Evolutionary conservation across 495 filamentous ascomycete species (phyloP), one percentile per base, ranked within the genome.

Genomic region (Penicillium cataractarum): DNA sequence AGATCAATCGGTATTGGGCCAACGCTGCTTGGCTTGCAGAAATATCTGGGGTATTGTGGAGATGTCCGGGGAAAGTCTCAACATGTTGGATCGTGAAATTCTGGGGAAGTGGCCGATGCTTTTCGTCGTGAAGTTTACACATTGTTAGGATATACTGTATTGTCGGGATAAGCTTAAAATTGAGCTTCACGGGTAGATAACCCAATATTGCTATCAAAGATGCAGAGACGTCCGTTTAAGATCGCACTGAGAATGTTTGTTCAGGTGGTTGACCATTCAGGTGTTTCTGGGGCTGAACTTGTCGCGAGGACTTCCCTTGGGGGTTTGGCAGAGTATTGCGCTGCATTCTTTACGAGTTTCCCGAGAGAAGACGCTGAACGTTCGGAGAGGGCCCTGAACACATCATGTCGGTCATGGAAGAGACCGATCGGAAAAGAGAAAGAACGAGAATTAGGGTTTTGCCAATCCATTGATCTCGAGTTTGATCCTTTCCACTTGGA

Each of bases 21-120:
- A 52, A n/a, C 29, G 27, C 49, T 9, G 15, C 49, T 52, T 52
- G 27, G 49, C 49, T 52, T 52, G 27, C 49, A 52, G 26, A 12
- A 52, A 52, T 52, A 52, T 52, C 49, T 52, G 49, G 49, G 49
- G 49, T 52, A 52, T 13, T 52, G 49, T 52, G 49, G 49, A 32
- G 26, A 52, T n/a, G 49, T 52, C 49, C 26, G 49, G 49, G 49
- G 49, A 52, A 52, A 9, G 12, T n/a, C 24, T 52, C 49, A 32
- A 31, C 15, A 32, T 52, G 26, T 6, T 52, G 24, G 49, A 52
- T 27, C 26, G 49, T 29, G 49, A 52, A 32, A 52, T 17, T 52
- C 49, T 52, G 24, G 24, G 49, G 49, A 32, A 52, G 49, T 52
- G 49, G 49, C 49, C 49, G 49, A 52, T 52, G 49, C 49, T 10